Evolutionary conservation across 2,329 filamentous ascomycete species (phyloP), one percentile per base, ranked within the genome.

Genomic region (Fusarium praegraminearum): DNA sequence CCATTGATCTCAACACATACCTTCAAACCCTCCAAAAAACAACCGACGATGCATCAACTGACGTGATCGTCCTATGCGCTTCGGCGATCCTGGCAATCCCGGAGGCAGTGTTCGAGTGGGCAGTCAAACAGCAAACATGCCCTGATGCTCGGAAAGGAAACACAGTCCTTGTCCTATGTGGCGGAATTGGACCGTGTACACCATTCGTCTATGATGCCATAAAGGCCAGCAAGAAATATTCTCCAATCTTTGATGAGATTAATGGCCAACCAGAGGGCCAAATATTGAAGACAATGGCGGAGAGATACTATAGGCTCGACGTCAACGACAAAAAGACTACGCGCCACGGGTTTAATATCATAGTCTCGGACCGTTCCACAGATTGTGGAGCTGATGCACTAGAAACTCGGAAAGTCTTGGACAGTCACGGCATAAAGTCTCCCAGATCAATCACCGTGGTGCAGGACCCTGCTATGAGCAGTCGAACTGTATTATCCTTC

Each of bases 401-500:
- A 2, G 62, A 70, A 3, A 30, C 57, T 0, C 16, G 16, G 7
- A 30, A 12, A 0, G 46, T 51, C 0, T 15, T 70, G 1, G 16
- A 64, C 0, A 15, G 6, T 0, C 3, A 30, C 0, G 45, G 30
- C 0, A 40, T 70, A n/a, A 3, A 0, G 0, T 18, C 10, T 0
- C 67, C 62, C 0, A 13, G 43, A 2, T 70, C 67, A 0, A 51
- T 70, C 3, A 33, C 52, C 0, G 38, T 70, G 7, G 62, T 70
- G 0, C 67, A 70, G 2, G 67, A 70, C 0, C 67, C 67, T 1
- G 62, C 67, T 0, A 70, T 70, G 67, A 70, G 50, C 3, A 50
- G 26, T 5, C 35, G 45, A 9, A 70, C 67, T 0, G 7, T 59
- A 0, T 41, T 28, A 7, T 46, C 45, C 0, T 70, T 70, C 6